Evolutionary conservation across 129 eudicot species (phyloP).

Genomic region (Arctium lappa): DNA sequence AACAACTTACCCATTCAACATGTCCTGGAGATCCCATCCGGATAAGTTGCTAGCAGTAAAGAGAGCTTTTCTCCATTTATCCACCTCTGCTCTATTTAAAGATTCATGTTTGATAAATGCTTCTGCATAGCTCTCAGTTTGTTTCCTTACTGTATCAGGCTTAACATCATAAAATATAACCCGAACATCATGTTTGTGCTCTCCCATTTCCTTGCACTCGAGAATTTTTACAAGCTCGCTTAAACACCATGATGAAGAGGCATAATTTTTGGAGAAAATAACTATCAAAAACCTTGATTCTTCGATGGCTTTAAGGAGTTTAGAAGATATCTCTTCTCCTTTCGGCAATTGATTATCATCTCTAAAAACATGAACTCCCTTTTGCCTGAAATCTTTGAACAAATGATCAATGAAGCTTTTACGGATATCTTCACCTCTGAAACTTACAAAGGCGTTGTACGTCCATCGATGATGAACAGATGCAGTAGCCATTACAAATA

Average conservation of each 20-base stretch:
- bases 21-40: neutral
- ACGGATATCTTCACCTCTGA: neutral
- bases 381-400: neutral
- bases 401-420: neutral
- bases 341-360: neutral
- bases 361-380: neutral
- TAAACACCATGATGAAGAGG: neutral
- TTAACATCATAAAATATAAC: too few relatives aligned
- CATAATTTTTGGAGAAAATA: conserved; percentile 22
- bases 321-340: conserved; percentile 15
- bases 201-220: too few relatives aligned
- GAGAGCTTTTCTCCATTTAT: too few relatives aligned
- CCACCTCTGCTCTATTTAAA: too few relatives aligned
- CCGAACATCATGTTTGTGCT: too few relatives aligned
- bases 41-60: too few relatives aligned
- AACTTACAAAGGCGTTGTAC: neutral
- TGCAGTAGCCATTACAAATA: too few relatives aligned
- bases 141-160: too few relatives aligned
- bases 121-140: too few relatives aligned
- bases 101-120: too few relatives aligned
- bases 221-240: too few relatives aligned
- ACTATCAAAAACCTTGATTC: neutral
- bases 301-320: conserved; percentile 6
- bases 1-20: too few relatives aligned
- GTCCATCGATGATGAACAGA: neutral